Evolutionary conservation across 129 eudicot species (phyloP), one percentile per base, ranked within the genome.

Genomic region (Deinandra increscens): DNA sequence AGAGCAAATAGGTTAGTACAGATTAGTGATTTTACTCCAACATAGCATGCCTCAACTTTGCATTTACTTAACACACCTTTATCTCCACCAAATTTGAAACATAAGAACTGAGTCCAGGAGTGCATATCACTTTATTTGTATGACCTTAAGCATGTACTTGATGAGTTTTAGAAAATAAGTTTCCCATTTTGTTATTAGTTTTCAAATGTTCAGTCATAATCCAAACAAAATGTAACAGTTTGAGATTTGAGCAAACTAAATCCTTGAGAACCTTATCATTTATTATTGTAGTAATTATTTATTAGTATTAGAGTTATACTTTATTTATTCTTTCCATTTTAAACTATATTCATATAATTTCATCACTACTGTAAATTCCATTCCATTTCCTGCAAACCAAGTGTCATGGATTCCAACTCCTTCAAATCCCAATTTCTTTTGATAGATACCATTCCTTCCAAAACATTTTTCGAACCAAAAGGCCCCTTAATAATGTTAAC

Each of bases 1-100:
- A 70, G 87, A 78, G 54, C 84, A 63, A 54, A 82, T 93, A 81
- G 99, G 99, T 93, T 64, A 59, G 85, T 78, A 60, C 74, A 65
- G 14, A 44, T 41, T 38, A 26, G 34, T 81, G 20, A 4, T 42
- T 64, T 18, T 63, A 55, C 9, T n/a, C 31, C 31, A 36, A 29
- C 48, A 58, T 45, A 37, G 26, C 31, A 23, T 60, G 4, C 41
- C 58, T 45, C 78, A 58, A 43, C 49, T 68, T 68, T 48, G 23
- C 66, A 37, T 39, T 31, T 56, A 42, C 41, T 72, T 37, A 13
- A 12, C 46, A 41, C 50, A 34, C 46, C 53, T 69, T 20, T 59
- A 69, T 54, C 39, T 54, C 23, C n/a, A 37, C 53, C 22, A 38
- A 20, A 14, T 53, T 53, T 53, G 51, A 22, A 31, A 36, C 48